A percentile compares a stretch with the other conserved stretches of the same genome.
Conservation (phyloP, 1,139 yeast species). For the Pichia sp. region DNA sequence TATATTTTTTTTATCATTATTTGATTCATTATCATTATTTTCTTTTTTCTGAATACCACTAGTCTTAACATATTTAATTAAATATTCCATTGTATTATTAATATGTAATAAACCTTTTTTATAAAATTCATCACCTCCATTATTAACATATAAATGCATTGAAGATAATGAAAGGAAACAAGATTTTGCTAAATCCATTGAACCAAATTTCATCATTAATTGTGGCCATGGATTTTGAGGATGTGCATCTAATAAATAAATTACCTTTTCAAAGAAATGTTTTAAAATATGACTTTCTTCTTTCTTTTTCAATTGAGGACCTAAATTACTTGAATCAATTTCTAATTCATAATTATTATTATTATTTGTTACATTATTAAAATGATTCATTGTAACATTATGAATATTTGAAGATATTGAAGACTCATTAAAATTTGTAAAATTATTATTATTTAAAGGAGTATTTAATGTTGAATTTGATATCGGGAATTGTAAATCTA, state of each 20-base stretch:
- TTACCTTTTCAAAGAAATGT: constrained; percentile 46
- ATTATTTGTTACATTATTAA: not conserved
- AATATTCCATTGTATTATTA: constrained; percentile 45
- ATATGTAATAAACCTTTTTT: constrained; percentile 45
- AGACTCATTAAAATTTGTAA: not conserved
- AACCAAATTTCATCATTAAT: constrained; percentile 47
- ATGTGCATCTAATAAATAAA: constrained; percentile 49
- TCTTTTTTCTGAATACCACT: constrained; percentile 15
- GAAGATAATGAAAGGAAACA: constrained; percentile 49
- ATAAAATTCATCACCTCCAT: constrained; percentile 45
- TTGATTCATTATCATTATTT: constrained; percentile 3
- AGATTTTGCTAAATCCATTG: constrained; percentile 48
- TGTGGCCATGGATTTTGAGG: constrained; percentile 57
- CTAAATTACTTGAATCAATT: constrained; percentile 7
- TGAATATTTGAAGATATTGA: not conserved
- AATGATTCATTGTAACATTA: not conserved
- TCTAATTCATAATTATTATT: not conserved
- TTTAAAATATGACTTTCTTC: constrained; percentile 48
- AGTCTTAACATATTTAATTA: constrained; percentile 32
- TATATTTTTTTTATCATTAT: constrained; percentile 6
- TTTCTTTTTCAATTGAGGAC: constrained; percentile 15
- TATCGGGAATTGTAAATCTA: constrained; percentile 1
- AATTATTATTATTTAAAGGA: not conserved
- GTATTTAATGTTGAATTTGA: not conserved
- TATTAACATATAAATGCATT: constrained; percentile 46